Evolutionary conservation across 495 filamentous ascomycete species (phyloP).

Genomic region (Filosporella fistucella): DNA sequence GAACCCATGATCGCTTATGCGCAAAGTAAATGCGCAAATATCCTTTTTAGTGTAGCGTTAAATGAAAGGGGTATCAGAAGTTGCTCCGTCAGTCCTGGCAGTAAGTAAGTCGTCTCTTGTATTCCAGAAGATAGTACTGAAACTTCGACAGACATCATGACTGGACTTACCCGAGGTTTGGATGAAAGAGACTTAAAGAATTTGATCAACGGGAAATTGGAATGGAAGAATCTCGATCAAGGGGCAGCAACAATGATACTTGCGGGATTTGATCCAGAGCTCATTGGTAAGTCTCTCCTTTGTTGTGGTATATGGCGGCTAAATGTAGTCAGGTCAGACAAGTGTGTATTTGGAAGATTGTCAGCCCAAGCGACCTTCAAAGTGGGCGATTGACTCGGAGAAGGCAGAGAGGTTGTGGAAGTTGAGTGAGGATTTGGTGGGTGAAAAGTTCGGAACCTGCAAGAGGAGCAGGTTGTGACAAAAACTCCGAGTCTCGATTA

Average conservation of each 20-base stretch:
- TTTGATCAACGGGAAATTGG: not conserved
- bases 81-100: conserved; percentile 17
- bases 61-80: conserved; percentile 12
- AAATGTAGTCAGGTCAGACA: conserved; percentile 1
- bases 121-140: not conserved
- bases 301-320: not conserved
- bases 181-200: not conserved
- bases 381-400: conserved; percentile 21
- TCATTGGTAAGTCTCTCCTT: conserved; percentile 8
- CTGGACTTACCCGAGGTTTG: conserved; percentile 6
- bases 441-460: conserved; percentile 30
- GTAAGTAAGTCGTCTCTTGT: conserved; percentile 10
- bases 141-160: conserved; percentile 10
- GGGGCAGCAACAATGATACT: conserved; percentile 19
- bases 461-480: too few species aligned
- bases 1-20: conserved; percentile 40
- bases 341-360: conserved; percentile 19
- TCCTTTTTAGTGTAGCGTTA: conserved; percentile 39
- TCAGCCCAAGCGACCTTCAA: conserved; percentile 9
- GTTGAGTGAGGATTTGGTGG: conserved; percentile 44
- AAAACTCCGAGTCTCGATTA: too few species aligned
- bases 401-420: conserved; percentile 40
- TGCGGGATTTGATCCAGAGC: conserved; percentile 15
- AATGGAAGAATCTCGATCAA: conserved; percentile 14
- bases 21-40: conserved; percentile 55